These are phyloP conservation scores for Diaporthe eres DNA, from an alignment of 2,329 filamentous ascomycete genomes.

Conservation along the genomic window DNA sequence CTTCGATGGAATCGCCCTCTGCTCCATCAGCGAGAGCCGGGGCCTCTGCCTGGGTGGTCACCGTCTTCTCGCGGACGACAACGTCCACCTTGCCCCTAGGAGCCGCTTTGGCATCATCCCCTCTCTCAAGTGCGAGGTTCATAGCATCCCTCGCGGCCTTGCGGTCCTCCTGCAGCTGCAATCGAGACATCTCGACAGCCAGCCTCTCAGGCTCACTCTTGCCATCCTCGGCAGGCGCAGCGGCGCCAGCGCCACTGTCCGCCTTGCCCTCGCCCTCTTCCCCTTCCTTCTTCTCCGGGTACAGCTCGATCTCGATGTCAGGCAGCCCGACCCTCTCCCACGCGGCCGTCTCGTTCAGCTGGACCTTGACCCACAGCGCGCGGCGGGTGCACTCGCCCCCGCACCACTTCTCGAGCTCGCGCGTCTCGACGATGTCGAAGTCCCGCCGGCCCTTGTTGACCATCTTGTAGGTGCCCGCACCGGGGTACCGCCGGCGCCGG, in stretches of 20 bases:
- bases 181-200: conserved; percentile 55
- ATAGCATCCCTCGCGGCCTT: conserved; percentile 56
- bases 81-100: conserved; percentile 59
- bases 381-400: conserved; percentile 82
- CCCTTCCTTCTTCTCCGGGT: conserved; percentile 74
- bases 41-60: conserved; percentile 54
- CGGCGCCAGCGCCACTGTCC: neutral
- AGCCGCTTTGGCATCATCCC: conserved; percentile 48
- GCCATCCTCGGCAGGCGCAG: neutral
- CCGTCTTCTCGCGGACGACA: conserved; percentile 66
- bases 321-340: conserved; percentile 81
- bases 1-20: conserved; percentile 61
- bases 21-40: conserved; percentile 52
- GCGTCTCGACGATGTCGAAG: conserved; percentile 77
- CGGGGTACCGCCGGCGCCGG: conserved; percentile 69
- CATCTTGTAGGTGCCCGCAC: conserved; percentile 78
- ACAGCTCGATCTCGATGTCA: conserved; percentile 70
- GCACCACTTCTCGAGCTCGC: conserved; percentile 89
- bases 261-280: neutral
- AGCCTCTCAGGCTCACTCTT: conserved; percentile 43
- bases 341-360: conserved; percentile 86
- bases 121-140: conserved; percentile 66
- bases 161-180: conserved; percentile 61
- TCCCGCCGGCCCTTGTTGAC: conserved; percentile 66
- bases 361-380: conserved; percentile 88